Conservation (phyloP, 2,329 filamentous ascomycete genomes). For the Ceratocystis papillata region DNA sequence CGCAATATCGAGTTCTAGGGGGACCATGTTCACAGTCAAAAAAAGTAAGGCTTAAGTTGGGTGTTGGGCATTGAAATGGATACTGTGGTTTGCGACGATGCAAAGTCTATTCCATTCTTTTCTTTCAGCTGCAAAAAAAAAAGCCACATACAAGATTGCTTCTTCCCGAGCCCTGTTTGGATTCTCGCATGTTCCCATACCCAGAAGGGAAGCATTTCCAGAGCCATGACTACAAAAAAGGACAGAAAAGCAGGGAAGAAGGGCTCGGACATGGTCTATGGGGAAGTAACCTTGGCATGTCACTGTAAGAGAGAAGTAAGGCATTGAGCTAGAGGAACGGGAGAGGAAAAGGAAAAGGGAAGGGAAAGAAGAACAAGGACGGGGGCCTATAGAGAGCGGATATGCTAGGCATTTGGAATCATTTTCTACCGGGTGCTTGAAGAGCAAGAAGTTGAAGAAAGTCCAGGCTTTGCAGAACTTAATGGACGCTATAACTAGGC, state of each 20-base stretch:
- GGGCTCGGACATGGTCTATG: background rate
- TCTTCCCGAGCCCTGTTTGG: background rate
- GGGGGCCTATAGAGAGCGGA: background rate
- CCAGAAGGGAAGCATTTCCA: no score
- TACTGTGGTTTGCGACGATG: background rate
- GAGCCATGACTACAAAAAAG: no score
- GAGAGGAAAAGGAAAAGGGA: background rate
- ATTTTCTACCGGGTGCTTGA: background rate
- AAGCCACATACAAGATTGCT: background rate
- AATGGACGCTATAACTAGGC: background rate
- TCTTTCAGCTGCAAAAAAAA: background rate
- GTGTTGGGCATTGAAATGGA: background rate
- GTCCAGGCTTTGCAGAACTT: background rate
- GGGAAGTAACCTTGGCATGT: background rate
- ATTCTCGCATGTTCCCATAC: no score
- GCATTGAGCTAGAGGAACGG: background rate
- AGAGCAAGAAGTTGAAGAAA: background rate
- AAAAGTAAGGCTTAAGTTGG: no score
- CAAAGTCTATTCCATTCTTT: background rate
- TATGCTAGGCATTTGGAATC: constrained; percentile 1
- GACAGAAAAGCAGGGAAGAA: no score
- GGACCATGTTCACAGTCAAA: no score
- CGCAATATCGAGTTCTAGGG: background rate
- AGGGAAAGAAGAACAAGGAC: background rate
- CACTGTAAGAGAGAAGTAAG: background rate